A percentile compares a stretch with the other conserved stretches of the same genome.
These are phyloP conservation scores for Pichia nanzhaoensis DNA, from an alignment of 805 yeast species.

Conservation along the genomic window DNA sequence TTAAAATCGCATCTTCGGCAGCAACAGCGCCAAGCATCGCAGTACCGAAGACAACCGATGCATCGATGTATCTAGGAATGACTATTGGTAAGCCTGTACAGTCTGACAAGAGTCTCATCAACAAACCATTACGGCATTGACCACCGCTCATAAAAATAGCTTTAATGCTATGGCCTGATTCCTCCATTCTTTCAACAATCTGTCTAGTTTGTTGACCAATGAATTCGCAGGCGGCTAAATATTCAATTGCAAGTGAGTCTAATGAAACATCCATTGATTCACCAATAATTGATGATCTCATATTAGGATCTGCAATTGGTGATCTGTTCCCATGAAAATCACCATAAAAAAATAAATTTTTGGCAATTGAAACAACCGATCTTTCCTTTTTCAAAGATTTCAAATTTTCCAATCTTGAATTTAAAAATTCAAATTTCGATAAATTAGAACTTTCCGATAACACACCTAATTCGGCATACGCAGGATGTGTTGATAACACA, in stretches of 20 bases:
- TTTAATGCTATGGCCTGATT: constrained; percentile 68
- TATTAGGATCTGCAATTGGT: constrained; percentile 92
- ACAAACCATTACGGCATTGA: constrained; percentile 85
- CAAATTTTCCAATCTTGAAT: constrained; percentile 64
- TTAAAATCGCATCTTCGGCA: constrained; percentile 51
- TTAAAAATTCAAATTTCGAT: constrained; percentile 78
- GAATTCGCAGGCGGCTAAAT: constrained; percentile 92
- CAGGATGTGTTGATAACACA: constrained; percentile 84
- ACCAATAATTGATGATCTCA: constrained; percentile 91
- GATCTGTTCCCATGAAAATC: constrained; percentile 96
- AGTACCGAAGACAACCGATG: constrained; percentile 94
- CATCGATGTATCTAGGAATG: constrained; percentile 91
- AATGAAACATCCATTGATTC: constrained; percentile 85
- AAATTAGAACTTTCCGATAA: constrained; percentile 61
- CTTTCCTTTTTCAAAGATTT: constrained; percentile 50
- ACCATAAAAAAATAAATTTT: constrained; percentile 86
- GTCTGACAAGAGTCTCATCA: constrained; percentile 87
- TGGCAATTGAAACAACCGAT: constrained; percentile 75
- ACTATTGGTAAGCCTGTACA: constrained; percentile 88
- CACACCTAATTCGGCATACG: constrained; percentile 62
- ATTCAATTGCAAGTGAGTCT: constrained; percentile 77
- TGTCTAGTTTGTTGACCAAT: constrained; percentile 97
- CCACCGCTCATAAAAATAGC: constrained; percentile 92
- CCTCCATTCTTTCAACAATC: constrained; percentile 78
- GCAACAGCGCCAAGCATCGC: constrained; percentile 95